Base-by-base conservation (phyloP, 2,329 filamentous ascomycete species). In the Diaporthe batatas region DNA sequence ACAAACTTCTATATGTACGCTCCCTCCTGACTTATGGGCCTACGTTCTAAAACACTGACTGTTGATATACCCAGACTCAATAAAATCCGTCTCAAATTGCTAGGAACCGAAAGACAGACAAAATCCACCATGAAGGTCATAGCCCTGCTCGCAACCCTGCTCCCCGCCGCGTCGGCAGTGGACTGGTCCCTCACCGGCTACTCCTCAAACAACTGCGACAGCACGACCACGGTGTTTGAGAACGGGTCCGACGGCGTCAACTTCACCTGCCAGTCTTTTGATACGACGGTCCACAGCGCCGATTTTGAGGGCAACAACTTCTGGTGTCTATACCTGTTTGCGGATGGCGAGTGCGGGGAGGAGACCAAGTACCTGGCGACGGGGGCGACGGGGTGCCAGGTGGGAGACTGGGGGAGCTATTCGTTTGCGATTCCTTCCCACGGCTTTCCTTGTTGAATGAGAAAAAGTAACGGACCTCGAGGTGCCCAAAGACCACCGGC, bases 181-280 rank as follows among this genome's bases (percentile, higher is more conserved):
- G 62, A 67, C 47, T 67, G 62, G 62, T 21, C 62, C n/a, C 62
- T 67, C 62, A 67, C 62, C 49, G 62, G 62, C 7, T 67, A 67
- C 3, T 25, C 10, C 7, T 67, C 62, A 6, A 16, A 39, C n/a
- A 29, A 12, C 47, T 67, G 62, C 62, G 47, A 67, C 47, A 67
- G 47, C 44, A 32, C 32, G 14, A 67, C 62, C 12, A 18, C 62
- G 18, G 62, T 67, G n/a, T 67, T 39, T 16, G 62, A 67, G 32
- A 67, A 67, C 12, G 62, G 62, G 8, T 67, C 62, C 16, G 62
- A 67, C 12, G 62, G 62, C 29, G 62, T 67, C 3, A 67, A 67
- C 44, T 67, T 67, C 62, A 67, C 62, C 29, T 67, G 62, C 32
- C 53, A 67, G 1, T 53, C 62, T 1, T 53, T 67, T 32, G 62